These are phyloP conservation scores for Hibiscus syriacus DNA, from an alignment of 345 rosid species.

Conservation along the genomic window DNA sequence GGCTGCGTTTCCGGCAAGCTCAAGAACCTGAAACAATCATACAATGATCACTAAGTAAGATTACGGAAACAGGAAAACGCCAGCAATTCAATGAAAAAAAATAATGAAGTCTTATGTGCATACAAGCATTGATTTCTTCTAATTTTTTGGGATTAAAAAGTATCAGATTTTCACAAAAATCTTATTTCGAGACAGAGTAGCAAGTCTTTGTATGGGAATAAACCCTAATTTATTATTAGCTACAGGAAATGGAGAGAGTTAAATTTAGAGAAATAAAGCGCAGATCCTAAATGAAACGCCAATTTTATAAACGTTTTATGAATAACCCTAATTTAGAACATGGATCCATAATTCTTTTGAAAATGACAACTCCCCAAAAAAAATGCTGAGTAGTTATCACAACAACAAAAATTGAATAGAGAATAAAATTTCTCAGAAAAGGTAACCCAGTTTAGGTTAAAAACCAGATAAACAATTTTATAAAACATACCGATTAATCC, in stretches of 20 bases:
- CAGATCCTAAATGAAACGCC: background rate
- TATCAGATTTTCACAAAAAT: background rate
- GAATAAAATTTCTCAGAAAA: background rate
- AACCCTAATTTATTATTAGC: background rate
- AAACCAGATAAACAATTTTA: background rate
- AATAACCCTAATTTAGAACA: background rate
- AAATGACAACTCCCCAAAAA: background rate
- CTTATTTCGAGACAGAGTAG: background rate
- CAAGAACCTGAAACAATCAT: constrained; percentile 48
- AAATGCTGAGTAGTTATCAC: background rate
- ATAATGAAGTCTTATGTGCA: no score
- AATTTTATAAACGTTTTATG: background rate
- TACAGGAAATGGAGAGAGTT: background rate
- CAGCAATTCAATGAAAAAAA: background rate
- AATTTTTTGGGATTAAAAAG: background rate
- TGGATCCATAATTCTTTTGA: background rate
- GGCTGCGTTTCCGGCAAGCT: constrained; percentile 85
- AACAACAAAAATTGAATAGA: background rate
- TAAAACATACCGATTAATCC: background rate
- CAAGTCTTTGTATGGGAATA: background rate
- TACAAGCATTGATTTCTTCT: no score
- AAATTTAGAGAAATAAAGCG: background rate
- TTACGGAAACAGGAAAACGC: background rate
- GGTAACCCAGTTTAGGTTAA: constrained; percentile 19
- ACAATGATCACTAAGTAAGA: background rate